Evolutionary conservation across 2,329 filamentous ascomycete genomes (phyloP).

Genomic region (Nigrospora oryzae): DNA sequence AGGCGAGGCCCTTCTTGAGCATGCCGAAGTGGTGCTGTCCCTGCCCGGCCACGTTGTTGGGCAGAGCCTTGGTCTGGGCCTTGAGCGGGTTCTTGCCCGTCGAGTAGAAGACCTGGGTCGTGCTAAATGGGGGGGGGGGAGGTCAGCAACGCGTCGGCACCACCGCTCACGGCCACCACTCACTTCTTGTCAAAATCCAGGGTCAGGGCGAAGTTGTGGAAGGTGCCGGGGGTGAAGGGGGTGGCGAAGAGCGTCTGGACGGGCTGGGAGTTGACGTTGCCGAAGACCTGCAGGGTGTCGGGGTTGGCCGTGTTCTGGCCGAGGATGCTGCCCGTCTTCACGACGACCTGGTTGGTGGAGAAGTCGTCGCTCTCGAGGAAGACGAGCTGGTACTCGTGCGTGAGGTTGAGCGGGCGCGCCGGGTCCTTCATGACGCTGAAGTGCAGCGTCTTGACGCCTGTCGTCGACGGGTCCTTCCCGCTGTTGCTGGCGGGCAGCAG

Average conservation of each 20-base stretch:
- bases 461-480: slow-evolving; percentile 40
- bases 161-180: slow-evolving; percentile 9
- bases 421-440: slow-evolving; percentile 48
- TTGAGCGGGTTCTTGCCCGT: slow-evolving; percentile 33
- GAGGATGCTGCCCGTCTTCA: slow-evolving; percentile 47
- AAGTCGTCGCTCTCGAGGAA: slow-evolving; percentile 39
- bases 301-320: slow-evolving; percentile 23
- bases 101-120: slow-evolving; percentile 50
- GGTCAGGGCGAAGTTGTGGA: slow-evolving; percentile 55
- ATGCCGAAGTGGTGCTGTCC: slow-evolving; percentile 56
- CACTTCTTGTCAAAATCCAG: slow-evolving; percentile 49
- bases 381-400: slow-evolving; percentile 52
- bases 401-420: slow-evolving; percentile 43
- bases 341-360: slow-evolving; percentile 41
- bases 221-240: slow-evolving; percentile 38
- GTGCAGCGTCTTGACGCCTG: slow-evolving; percentile 52
- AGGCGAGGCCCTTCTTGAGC: slow-evolving; percentile 49
- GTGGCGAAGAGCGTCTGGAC: slow-evolving; percentile 40
- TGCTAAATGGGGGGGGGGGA: slow-evolving; percentile 23
- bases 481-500: slow-evolving; percentile 41
- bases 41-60: slow-evolving; percentile 44
- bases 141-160: background rate
- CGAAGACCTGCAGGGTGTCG: slow-evolving; percentile 35
- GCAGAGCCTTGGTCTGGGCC: slow-evolving; percentile 32
- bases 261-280: slow-evolving; percentile 35